Evolutionary conservation across 495 filamentous ascomycete genomes (phyloP).

Genomic region (Tuber indicum): DNA sequence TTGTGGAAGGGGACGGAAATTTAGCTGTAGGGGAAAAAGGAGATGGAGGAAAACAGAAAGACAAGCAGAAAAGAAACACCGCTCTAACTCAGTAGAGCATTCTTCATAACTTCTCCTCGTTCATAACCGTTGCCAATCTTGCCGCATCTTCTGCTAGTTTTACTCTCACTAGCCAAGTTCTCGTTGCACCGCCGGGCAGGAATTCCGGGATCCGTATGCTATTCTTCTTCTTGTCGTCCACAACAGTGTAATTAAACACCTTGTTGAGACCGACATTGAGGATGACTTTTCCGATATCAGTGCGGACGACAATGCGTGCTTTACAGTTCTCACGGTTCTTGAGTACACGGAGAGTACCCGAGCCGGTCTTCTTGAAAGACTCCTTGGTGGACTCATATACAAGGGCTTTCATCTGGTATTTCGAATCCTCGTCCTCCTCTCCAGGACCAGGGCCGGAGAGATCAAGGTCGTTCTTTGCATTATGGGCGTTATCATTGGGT

Average conservation of each 20-base stretch:
- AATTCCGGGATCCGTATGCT: conserved; percentile 31
- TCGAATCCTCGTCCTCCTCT: conserved; percentile 37
- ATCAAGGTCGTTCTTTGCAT: conserved; percentile 34
- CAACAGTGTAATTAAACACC: conserved; percentile 21
- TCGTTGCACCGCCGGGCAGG: conserved; percentile 16
- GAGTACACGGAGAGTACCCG: conserved; percentile 31
- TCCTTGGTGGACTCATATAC: conserved; percentile 27
- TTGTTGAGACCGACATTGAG: conserved; percentile 33
- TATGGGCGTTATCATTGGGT: conserved; percentile 31
- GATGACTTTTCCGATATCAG: conserved; percentile 35
- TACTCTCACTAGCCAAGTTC: conserved; percentile 26
- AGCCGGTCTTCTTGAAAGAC: conserved; percentile 28
- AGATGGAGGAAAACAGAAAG: background rate
- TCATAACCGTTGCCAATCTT: conserved; percentile 22
- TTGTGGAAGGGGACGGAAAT: background rate
- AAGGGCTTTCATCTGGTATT: conserved; percentile 30
- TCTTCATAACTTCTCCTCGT: conserved; percentile 16
- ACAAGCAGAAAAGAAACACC: background rate
- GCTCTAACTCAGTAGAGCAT: background rate
- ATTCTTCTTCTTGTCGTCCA: conserved; percentile 11
- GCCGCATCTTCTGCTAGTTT: conserved; percentile 29
- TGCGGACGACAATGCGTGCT: conserved; percentile 33
- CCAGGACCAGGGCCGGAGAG: conserved; percentile 33
- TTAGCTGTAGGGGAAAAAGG: background rate
- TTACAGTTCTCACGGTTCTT: conserved; percentile 39